Conservation (phyloP, 306 rosid genomes). For the Ormosia semicastrata region DNA sequence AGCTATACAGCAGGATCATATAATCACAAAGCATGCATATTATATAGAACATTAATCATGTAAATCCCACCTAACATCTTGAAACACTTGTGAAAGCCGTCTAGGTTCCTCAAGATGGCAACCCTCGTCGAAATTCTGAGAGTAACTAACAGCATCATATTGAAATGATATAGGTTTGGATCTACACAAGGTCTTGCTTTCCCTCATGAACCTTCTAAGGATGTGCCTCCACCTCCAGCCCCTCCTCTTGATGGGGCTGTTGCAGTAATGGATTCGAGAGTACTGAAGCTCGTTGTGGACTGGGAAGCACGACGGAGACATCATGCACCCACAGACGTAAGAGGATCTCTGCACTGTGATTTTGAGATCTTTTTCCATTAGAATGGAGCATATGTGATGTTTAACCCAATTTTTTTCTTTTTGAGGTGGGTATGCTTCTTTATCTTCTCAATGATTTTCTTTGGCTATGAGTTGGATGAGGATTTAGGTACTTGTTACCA, state of each 20-base stretch:
- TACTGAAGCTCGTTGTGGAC: conserved; percentile 46
- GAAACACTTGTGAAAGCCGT: conserved; percentile 29
- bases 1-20: neutral
- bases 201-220: conserved; percentile 50
- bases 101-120: conserved; percentile 45
- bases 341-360: conserved; percentile 23
- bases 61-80: conserved; percentile 42
- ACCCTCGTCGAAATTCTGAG: conserved; percentile 83
- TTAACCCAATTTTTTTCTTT: neutral
- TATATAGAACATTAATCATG: neutral
- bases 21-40: neutral
- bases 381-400: neutral
- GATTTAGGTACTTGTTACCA: conserved; percentile 12
- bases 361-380: conserved; percentile 50
- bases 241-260: conserved; percentile 14
- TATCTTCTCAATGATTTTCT: conserved; percentile 25
- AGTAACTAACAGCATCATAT: conserved; percentile 83
- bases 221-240: conserved; percentile 53
- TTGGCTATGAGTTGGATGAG: neutral
- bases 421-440: conserved; percentile 11
- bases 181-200: conserved; percentile 43
- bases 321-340: conserved; percentile 37
- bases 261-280: conserved; percentile 42
- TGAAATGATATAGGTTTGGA: conserved; percentile 60
- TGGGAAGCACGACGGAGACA: conserved; percentile 59